These are phyloP conservation scores for Lasiodiplodia sp. DNA, from an alignment of 2,329 filamentous ascomycete genomes.

Conservation along the genomic window DNA sequence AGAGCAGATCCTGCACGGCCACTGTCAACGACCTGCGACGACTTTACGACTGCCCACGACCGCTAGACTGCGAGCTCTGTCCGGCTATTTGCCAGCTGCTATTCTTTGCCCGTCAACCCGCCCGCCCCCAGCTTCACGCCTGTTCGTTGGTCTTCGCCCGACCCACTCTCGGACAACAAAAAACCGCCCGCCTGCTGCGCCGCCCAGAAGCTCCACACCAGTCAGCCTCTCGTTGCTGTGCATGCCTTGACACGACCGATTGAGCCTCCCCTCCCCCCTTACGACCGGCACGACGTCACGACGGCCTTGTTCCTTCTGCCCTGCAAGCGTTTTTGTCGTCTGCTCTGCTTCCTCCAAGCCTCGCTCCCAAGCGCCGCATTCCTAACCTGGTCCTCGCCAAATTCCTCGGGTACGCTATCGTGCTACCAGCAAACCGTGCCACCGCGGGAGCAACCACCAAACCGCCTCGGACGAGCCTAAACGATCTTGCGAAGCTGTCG, in stretches of 20 bases:
- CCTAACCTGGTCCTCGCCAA: constrained; percentile 33
- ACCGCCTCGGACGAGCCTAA: constrained; percentile 33
- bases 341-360: constrained; percentile 31
- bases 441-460: constrained; percentile 34
- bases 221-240: constrained; percentile 28
- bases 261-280: constrained; percentile 41
- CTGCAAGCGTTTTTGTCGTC: constrained; percentile 47
- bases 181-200: constrained; percentile 27
- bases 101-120: constrained; percentile 25
- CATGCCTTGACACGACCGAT: constrained; percentile 34
- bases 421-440: constrained; percentile 37
- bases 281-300: constrained; percentile 52
- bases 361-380: constrained; percentile 30
- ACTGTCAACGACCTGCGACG: constrained; percentile 25
- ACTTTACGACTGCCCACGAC: constrained; percentile 31
- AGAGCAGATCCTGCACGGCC: constrained; percentile 28
- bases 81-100: constrained; percentile 29
- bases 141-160: constrained; percentile 19
- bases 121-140: constrained; percentile 28
- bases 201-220: constrained; percentile 27
- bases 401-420: constrained; percentile 35
- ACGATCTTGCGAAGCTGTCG: constrained; percentile 27
- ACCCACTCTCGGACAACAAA: constrained; percentile 28
- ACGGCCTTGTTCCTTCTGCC: constrained; percentile 49
- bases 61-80: constrained; percentile 26